Evolutionary conservation across 257 asterid species (phyloP).

Genomic region (Solanum gandarillasii): DNA sequence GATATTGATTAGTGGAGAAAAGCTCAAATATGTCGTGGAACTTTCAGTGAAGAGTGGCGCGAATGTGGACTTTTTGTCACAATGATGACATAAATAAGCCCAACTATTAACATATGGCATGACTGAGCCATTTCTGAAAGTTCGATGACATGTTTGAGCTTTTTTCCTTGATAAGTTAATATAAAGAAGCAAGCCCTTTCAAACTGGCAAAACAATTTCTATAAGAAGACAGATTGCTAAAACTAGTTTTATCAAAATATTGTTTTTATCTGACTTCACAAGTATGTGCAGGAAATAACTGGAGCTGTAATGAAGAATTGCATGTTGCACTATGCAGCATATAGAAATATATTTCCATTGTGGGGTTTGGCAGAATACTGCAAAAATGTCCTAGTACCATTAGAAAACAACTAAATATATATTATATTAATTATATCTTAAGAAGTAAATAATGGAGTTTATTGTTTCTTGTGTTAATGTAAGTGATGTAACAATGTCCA

Average conservation of each 20-base stretch:
- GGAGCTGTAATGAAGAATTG: constrained; percentile 65
- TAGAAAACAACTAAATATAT: neutral
- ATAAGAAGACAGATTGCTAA: neutral
- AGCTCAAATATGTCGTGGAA: neutral
- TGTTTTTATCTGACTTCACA: neutral
- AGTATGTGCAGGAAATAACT: constrained; percentile 41
- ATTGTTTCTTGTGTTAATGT: neutral
- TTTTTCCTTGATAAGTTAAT: neutral
- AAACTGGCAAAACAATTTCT: neutral
- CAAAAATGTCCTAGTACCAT: constrained; percentile 7
- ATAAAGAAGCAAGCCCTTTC: neutral
- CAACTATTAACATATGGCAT: neutral
- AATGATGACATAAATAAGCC: neutral
- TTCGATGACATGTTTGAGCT: neutral
- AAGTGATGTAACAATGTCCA: neutral
- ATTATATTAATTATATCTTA: neutral
- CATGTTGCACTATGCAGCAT: constrained; percentile 7
- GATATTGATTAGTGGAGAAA: neutral
- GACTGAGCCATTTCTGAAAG: neutral
- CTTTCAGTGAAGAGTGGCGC: neutral
- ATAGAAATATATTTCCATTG: constrained; percentile 49
- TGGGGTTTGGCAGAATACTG: constrained; percentile 83
- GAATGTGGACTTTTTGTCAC: neutral
- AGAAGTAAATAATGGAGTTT: neutral
- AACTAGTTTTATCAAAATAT: neutral